Conservation (phyloP, 1,284 basidiomycete species). For the Moniliella sp. region DNA sequence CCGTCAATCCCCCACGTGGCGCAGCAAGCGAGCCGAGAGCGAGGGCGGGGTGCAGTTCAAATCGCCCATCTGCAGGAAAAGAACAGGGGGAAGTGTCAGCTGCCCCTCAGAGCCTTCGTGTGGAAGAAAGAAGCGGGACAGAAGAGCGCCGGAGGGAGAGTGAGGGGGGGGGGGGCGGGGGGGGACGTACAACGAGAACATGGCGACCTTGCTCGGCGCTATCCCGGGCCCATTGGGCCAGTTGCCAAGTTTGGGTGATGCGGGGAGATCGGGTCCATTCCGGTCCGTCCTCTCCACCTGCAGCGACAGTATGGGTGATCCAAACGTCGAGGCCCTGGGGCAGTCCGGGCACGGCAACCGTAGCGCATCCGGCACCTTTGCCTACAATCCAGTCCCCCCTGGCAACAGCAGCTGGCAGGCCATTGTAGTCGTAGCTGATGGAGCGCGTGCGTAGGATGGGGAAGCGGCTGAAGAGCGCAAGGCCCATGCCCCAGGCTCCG, state of each 20-base stretch:
- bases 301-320: conserved; percentile 17
- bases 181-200: conserved; percentile 64
- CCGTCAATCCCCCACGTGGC: conserved; percentile 36
- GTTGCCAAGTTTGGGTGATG: conserved; percentile 86
- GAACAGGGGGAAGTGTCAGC: no score
- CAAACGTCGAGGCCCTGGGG: neutral
- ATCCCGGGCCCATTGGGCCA: conserved; percentile 55
- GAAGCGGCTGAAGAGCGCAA: conserved; percentile 69
- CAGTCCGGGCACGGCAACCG: conserved; percentile 37
- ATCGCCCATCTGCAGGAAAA: no score
- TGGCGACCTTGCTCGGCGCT: conserved; percentile 66
- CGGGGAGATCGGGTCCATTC: conserved; percentile 69
- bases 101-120: no score
- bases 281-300: conserved; percentile 46
- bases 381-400: conserved; percentile 94
- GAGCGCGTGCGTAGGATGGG: conserved; percentile 54
- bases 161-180: no score
- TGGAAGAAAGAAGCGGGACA: no score
- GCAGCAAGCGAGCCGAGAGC: conserved; percentile 63
- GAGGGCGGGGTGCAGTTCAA: conserved; percentile 77
- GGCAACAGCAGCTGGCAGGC: conserved; percentile 64
- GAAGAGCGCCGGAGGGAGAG: no score
- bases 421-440: conserved; percentile 70
- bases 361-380: conserved; percentile 66
- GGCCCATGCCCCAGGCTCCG: conserved; percentile 76